Conservation (phyloP, 2,329 filamentous ascomycete genomes). For the Mariannaea elegans region DNA sequence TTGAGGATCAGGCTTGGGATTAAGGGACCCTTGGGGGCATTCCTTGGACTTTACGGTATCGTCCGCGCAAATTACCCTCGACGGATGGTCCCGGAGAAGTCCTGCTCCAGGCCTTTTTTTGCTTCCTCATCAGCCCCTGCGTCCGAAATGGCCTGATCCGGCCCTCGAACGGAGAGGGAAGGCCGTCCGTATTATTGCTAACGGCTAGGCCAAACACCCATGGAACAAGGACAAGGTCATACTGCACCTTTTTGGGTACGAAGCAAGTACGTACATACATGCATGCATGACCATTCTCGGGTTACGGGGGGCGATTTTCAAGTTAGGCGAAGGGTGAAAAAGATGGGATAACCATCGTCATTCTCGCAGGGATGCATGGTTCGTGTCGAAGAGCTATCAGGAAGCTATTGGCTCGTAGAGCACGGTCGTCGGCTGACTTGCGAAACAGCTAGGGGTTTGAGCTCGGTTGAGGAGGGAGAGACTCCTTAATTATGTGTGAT, state of each 20-base stretch:
- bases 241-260: not conserved
- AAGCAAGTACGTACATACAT: not conserved
- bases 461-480: not conserved
- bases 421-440: not conserved
- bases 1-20: constrained; percentile 1
- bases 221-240: constrained; percentile 4
- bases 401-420: constrained; percentile 19
- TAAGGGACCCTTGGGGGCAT: not conserved
- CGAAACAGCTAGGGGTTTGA: constrained; percentile 16
- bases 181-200: constrained; percentile 4
- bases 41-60: constrained; percentile 9
- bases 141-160: constrained; percentile 19
- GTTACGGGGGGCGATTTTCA: not conserved
- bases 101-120: not conserved
- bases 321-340: not conserved
- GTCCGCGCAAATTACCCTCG: constrained; percentile 4
- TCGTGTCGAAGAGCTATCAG: constrained; percentile 13
- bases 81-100: constrained; percentile 11
- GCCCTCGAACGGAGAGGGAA: constrained; percentile 11
- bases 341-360: not conserved
- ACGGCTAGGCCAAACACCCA: constrained; percentile 6
- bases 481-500: not conserved
- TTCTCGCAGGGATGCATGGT: constrained; percentile 16
- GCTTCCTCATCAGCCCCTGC: constrained; percentile 10
- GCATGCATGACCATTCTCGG: not conserved